These are phyloP conservation scores for Euphrasia arctica DNA, from an alignment of 305 asterid genomes.

Conservation along the genomic window DNA sequence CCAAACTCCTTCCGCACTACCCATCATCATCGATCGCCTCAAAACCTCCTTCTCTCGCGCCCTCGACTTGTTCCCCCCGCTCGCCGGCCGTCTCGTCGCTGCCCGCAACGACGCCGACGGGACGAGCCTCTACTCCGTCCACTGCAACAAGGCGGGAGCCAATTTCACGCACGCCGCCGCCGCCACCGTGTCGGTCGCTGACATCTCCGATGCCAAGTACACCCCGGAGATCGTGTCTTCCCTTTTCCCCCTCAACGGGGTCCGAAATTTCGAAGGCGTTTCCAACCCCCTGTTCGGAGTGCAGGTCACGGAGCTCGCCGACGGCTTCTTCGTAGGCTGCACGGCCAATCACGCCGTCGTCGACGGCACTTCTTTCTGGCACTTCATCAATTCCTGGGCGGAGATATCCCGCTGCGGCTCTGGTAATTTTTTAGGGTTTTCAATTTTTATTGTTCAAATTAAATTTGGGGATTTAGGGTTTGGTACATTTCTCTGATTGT, in stretches of 20 bases:
- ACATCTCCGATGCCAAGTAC: not conserved
- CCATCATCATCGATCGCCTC: constrained; percentile 23
- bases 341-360: not conserved
- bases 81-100: constrained; percentile 33
- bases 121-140: constrained; percentile 18
- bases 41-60: constrained; percentile 34
- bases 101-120: not conserved
- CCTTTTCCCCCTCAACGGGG: not conserved
- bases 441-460: no score
- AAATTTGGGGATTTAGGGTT: no score
- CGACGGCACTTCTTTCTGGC: not conserved
- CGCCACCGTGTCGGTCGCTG: not conserved
- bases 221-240: not conserved
- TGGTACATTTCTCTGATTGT: no score
- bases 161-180: constrained; percentile 15
- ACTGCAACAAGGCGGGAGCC: constrained; percentile 32
- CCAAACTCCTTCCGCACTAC: not conserved
- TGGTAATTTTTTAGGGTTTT: not conserved
- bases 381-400: not conserved
- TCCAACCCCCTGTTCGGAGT: not conserved
- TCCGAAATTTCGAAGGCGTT: not conserved
- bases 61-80: constrained; percentile 34
- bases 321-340: not conserved
- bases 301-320: constrained; percentile 1
- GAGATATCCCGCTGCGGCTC: not conserved